These are phyloP conservation scores for Paramyrothecium roridum DNA, from an alignment of 2,329 filamentous ascomycete species.

Conservation along the genomic window DNA sequence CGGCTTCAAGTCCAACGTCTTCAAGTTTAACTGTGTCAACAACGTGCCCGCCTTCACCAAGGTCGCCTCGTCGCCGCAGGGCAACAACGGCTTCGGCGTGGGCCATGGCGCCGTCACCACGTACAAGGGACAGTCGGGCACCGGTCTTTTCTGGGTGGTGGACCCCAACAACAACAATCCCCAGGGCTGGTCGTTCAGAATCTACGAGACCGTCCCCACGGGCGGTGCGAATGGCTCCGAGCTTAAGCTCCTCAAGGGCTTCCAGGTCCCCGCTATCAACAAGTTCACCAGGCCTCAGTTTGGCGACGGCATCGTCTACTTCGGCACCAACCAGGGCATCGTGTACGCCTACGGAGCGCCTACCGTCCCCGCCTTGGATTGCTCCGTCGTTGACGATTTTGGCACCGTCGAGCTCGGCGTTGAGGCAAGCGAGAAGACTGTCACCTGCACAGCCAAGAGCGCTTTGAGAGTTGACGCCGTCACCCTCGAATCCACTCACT, in stretches of 20 bases:
- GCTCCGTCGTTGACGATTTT: not conserved
- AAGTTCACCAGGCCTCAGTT: slow-evolving; percentile 1
- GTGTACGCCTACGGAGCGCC: slow-evolving; percentile 1
- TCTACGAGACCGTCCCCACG: not conserved
- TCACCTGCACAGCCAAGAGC: slow-evolving; percentile 1
- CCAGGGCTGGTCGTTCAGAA: not conserved
- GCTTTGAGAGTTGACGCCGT: not conserved
- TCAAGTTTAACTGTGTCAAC: slow-evolving; percentile 4
- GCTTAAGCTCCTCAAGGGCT: not conserved
- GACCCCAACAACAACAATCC: not conserved
- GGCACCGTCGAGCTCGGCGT: not conserved
- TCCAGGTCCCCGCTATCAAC: not conserved
- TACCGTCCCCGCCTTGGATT: not conserved
- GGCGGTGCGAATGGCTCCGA: not conserved
- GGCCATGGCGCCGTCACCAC: not conserved
- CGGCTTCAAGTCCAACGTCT: not conserved
- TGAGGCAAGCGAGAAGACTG: not conserved
- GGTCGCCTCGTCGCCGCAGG: not conserved
- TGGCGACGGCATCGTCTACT: slow-evolving; percentile 2
- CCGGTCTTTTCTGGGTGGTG: not conserved
- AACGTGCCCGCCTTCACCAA: slow-evolving; percentile 1
- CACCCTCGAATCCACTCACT: not conserved
- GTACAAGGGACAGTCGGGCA: not conserved
- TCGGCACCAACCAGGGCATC: not conserved
- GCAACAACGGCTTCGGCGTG: slow-evolving; percentile 1